Percentiles rank a stretch among this genome's conserved stretches.
phyloP scores from a whole-genome alignment of 345 rosid species.

The Passiflora organensis region DNA sequence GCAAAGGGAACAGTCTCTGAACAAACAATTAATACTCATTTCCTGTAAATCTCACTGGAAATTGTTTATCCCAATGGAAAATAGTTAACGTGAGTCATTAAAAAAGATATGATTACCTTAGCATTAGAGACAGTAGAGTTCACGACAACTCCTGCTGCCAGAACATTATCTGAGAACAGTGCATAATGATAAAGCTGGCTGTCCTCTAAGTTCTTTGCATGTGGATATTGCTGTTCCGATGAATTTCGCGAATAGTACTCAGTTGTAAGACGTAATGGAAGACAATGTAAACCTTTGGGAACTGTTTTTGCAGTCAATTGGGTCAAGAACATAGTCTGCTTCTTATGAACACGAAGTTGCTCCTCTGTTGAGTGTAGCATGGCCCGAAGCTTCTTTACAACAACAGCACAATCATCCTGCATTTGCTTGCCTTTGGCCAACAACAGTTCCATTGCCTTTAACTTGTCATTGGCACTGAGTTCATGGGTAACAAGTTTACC shows the following conservation, averaged over 20 bases:
- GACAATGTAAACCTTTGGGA: constrained; percentile 98
- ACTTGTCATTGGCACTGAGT: constrained; percentile 62
- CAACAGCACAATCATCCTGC: constrained; percentile 80
- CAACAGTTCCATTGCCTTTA: constrained; percentile 83
- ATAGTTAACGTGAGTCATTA: no score
- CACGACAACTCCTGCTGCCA: constrained; percentile 92
- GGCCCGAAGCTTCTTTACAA: constrained; percentile 89
- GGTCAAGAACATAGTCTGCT: constrained; percentile 87
- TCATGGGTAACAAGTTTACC: not conserved
- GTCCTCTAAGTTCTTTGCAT: constrained; percentile 73
- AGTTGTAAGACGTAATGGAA: constrained; percentile 84
- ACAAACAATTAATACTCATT: no score
- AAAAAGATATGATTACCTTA: constrained; percentile 46
- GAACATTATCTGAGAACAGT: constrained; percentile 84
- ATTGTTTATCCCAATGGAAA: no score
- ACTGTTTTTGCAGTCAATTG: constrained; percentile 94
- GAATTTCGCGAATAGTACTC: constrained; percentile 65
- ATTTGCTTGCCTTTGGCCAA: constrained; percentile 79
- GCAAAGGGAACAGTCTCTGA: no score
- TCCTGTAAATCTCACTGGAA: no score
- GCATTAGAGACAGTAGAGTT: constrained; percentile 79
- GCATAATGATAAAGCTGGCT: constrained; percentile 73
- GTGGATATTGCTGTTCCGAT: constrained; percentile 59
- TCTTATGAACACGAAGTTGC: constrained; percentile 91
- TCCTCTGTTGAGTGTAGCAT: constrained; percentile 97